phyloP scores from a whole-genome alignment of 345 rosid species.

The Acer yangbiense region DNA sequence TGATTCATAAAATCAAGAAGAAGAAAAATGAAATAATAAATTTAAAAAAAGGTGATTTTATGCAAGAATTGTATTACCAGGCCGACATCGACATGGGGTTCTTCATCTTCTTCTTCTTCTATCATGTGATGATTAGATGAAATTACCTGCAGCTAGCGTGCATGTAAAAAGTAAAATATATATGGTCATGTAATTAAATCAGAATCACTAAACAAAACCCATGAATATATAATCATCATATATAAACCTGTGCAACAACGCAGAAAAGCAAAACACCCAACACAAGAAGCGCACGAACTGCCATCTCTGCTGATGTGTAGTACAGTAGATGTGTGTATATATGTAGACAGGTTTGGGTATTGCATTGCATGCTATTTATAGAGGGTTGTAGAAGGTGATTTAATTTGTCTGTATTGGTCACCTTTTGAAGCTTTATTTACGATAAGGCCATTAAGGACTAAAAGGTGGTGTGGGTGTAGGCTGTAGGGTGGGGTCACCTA shows the following conservation, averaged over 20 bases:
- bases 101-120: conserved; percentile 16
- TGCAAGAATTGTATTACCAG: conserved; percentile 3
- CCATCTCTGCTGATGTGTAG: conserved; percentile 14
- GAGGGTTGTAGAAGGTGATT: neutral
- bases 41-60: neutral
- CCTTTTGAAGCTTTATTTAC: conserved; percentile 1
- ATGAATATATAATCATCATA: neutral
- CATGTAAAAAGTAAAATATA: neutral
- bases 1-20: neutral
- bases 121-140: conserved; percentile 27
- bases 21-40: neutral
- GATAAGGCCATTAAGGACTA: neutral
- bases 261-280: conserved; percentile 19
- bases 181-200: neutral
- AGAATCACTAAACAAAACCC: neutral
- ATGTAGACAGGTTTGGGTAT: neutral
- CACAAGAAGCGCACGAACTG: conserved; percentile 25
- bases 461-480: too few species aligned
- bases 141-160: conserved; percentile 21
- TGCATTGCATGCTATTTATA: conserved; percentile 23
- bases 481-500: neutral
- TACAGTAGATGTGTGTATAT: too few species aligned
- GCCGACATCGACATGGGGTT: neutral
- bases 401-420: neutral
- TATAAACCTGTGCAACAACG: conserved; percentile 26